These are phyloP conservation scores for Coelastrella sp. DNA, from an alignment of 139 green algal species.

Conservation along the genomic window DNA sequence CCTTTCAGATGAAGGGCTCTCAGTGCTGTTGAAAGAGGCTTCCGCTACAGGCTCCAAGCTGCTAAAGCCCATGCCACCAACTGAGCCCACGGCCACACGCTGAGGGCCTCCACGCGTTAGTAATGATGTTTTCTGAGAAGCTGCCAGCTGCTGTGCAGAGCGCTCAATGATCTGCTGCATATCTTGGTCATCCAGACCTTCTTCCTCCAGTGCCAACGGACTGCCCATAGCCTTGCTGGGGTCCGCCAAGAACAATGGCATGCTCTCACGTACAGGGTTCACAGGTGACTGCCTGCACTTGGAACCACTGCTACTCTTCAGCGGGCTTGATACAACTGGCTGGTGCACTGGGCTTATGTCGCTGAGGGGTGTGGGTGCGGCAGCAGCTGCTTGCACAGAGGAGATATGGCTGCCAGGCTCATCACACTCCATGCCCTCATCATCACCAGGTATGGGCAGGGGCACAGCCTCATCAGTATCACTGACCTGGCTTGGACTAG, in stretches of 20 bases:
- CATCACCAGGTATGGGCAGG: background rate
- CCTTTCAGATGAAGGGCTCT: constrained; percentile 25
- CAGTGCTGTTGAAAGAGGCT: background rate
- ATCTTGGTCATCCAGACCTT: constrained; percentile 40
- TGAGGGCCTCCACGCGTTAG: constrained; percentile 31
- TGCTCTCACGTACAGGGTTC: constrained; percentile 37
- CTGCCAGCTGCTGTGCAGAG: background rate
- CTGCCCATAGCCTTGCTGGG: constrained; percentile 35
- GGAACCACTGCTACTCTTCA: background rate
- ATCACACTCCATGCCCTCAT: background rate
- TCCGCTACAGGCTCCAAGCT: constrained; percentile 36
- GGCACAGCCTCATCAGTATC: background rate
- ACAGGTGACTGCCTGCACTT: constrained; percentile 9
- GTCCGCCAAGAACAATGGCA: constrained; percentile 35
- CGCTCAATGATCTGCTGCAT: constrained; percentile 23
- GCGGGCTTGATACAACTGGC: background rate
- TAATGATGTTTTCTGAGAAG: background rate
- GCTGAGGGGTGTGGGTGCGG: background rate
- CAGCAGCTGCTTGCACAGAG: background rate
- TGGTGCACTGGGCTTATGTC: background rate
- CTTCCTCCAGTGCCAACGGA: background rate
- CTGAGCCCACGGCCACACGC: constrained; percentile 1
- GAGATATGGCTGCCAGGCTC: background rate
- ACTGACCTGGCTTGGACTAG: background rate
- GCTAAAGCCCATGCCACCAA: constrained; percentile 20